Conservation (phyloP, 208 protist genomes). For the Crithidia fasciculata region DNA sequence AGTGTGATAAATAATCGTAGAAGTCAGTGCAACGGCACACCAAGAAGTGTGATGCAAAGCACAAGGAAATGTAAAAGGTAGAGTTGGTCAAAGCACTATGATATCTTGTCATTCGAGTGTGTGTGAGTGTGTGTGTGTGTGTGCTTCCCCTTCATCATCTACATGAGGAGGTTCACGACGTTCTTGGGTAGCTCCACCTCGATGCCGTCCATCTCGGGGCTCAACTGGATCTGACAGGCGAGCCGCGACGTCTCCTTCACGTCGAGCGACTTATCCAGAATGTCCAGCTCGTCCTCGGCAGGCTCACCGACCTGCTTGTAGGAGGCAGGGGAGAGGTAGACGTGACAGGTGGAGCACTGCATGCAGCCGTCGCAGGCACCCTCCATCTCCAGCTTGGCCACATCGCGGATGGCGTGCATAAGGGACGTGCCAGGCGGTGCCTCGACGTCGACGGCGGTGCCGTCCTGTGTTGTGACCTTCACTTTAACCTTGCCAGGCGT, state of each 20-base stretch:
- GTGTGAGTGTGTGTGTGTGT: too few species aligned
- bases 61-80: too few species aligned
- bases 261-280: slow-evolving; percentile 76
- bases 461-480: slow-evolving; percentile 37
- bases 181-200: slow-evolving; percentile 62
- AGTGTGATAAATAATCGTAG: too few species aligned
- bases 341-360: slow-evolving; percentile 96
- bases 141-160: slow-evolving; percentile 6
- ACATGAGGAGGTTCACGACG: slow-evolving; percentile 51
- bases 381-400: slow-evolving; percentile 94
- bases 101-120: too few species aligned
- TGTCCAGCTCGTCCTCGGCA: slow-evolving; percentile 87
- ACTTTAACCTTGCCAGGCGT: slow-evolving; percentile 62
- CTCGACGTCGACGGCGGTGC: slow-evolving; percentile 38
- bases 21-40: too few species aligned
- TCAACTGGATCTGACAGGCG: slow-evolving; percentile 78
- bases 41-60: too few species aligned
- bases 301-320: slow-evolving; percentile 77
- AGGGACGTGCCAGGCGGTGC: slow-evolving; percentile 70
- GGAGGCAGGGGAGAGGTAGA: slow-evolving; percentile 81
- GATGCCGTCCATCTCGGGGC: slow-evolving; percentile 60
- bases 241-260: slow-evolving; percentile 73
- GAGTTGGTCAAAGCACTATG: too few species aligned
- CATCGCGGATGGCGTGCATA: slow-evolving; percentile 90
- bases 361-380: slow-evolving; percentile 93